phyloP scores from a whole-genome alignment of 1,284 basidiomycete species.

The Ganoderma meredithae region DNA sequence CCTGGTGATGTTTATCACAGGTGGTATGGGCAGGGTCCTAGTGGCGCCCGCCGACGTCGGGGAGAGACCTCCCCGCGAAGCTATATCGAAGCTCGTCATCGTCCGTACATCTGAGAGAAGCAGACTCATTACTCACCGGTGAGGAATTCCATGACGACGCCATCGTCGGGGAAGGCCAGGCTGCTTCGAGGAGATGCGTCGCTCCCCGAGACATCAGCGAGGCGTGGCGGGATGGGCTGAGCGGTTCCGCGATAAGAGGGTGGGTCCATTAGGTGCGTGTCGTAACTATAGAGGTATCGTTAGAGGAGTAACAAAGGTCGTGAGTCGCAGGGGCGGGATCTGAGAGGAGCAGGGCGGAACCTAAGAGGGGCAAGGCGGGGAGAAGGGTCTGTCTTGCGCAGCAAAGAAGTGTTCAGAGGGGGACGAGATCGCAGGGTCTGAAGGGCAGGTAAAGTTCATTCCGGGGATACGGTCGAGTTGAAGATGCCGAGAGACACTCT shows the following conservation, averaged over 20 bases:
- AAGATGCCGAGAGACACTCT: background rate
- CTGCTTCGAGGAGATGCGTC: background rate
- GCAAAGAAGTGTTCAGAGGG: background rate
- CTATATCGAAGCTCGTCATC: slow-evolving; percentile 1
- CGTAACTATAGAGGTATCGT: background rate
- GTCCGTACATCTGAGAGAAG: background rate
- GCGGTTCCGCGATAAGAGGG: slow-evolving; percentile 1
- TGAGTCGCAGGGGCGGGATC: background rate
- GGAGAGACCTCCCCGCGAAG: background rate
- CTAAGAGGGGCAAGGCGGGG: background rate
- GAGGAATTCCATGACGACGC: background rate
- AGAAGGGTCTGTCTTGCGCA: background rate
- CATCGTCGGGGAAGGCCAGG: background rate
- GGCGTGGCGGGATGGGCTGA: background rate
- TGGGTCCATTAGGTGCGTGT: background rate
- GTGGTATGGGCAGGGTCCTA: background rate
- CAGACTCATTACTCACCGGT: background rate
- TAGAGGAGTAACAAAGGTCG: background rate
- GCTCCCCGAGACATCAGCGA: background rate
- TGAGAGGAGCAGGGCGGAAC: background rate
- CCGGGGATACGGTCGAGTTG: background rate
- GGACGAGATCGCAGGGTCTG: background rate
- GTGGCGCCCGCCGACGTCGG: background rate
- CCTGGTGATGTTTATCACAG: background rate
- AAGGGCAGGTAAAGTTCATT: background rate